phyloP scores from a whole-genome alignment of 352 stramenopile genomes.

The Phytophthora macrochlamydospora region DNA sequence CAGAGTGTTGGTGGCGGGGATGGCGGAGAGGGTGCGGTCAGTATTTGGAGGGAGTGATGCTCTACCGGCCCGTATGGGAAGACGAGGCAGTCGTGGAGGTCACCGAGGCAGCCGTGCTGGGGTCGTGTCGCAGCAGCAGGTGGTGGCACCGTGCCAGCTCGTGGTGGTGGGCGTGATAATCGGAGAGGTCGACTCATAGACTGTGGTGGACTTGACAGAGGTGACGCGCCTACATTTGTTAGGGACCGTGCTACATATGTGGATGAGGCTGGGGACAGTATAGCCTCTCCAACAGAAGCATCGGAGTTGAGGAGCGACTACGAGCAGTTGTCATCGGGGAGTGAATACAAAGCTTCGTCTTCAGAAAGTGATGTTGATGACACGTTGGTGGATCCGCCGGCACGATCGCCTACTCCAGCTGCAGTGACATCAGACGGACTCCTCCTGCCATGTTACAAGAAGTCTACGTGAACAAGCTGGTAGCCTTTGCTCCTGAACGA shows the following conservation, averaged over 20 bases:
- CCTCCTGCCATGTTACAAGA: neutral
- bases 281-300: neutral
- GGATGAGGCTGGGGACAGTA: neutral
- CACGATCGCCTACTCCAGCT: neutral
- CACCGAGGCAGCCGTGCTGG: neutral
- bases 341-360: neutral
- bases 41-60: neutral
- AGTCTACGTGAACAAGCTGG: neutral
- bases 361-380: neutral
- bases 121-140: neutral
- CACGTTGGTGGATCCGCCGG: neutral
- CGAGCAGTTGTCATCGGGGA: neutral
- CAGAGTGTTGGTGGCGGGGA: neutral
- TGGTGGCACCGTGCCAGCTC: neutral
- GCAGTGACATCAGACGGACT: neutral
- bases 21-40: neutral
- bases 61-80: neutral
- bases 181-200: neutral
- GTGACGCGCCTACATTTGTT: neutral
- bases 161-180: neutral
- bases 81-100: neutral
- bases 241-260: neutral
- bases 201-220: neutral
- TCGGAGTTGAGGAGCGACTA: neutral
- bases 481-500: slow-evolving; percentile 1